phyloP scores from a whole-genome alignment of 1,284 basidiomycete genomes.

The Cryptococcus jaspeensis region DNA sequence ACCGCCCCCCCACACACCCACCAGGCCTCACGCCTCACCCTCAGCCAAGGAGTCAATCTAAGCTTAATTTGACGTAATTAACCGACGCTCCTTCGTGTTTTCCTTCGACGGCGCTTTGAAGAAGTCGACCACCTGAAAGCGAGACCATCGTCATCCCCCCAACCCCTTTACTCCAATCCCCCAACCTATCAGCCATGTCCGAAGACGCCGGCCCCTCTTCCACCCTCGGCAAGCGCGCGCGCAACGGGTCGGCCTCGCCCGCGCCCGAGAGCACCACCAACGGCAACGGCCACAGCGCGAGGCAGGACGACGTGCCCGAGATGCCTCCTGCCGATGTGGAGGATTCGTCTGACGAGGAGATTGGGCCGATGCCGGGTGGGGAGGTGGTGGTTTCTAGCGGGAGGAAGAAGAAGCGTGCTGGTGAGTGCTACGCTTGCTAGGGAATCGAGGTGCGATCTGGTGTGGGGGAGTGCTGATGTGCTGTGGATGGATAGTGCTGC shows the following conservation, averaged over 20 bases:
- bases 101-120: too few species aligned
- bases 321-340: slow-evolving; percentile 39
- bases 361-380: slow-evolving; percentile 27
- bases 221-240: slow-evolving; percentile 13
- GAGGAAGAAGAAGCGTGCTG: slow-evolving; percentile 42
- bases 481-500: slow-evolving; percentile 57
- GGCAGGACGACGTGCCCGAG: slow-evolving; percentile 19
- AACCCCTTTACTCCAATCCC: not conserved
- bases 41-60: too few species aligned
- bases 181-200: slow-evolving; percentile 8
- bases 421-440: slow-evolving; percentile 18
- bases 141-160: not conserved
- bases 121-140: too few species aligned
- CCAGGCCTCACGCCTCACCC: too few species aligned
- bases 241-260: slow-evolving; percentile 1
- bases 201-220: slow-evolving; percentile 18
- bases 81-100: too few species aligned
- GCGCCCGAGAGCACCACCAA: not conserved
- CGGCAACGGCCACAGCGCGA: not conserved
- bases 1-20: too few species aligned
- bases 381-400: slow-evolving; percentile 21
- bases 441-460: slow-evolving; percentile 48
- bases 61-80: too few species aligned
- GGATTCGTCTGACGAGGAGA: slow-evolving; percentile 49
- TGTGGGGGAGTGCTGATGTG: not conserved